phyloP scores from a whole-genome alignment of 108 stramenopile genomes.

The Schizochytrium sp. region DNA sequence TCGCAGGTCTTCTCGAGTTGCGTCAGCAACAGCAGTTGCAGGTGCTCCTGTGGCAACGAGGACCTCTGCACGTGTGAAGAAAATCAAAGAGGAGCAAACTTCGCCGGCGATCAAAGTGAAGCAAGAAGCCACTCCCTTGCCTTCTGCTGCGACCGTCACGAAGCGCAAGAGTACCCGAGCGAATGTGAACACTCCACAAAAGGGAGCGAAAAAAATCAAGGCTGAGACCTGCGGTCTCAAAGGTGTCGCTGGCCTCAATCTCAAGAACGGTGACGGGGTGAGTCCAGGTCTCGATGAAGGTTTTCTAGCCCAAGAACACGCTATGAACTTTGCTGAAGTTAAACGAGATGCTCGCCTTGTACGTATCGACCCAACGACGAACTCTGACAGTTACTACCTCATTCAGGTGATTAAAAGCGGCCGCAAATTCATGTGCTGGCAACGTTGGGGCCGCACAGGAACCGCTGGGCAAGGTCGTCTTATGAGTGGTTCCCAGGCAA shows the following conservation, averaged over 20 bases:
- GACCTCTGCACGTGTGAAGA: not conserved
- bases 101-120: not conserved
- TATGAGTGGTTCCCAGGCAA: conserved; percentile 55
- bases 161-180: not conserved
- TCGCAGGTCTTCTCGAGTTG: too few relatives aligned
- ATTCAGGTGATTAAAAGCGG: conserved; percentile 70
- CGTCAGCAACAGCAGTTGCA: too few relatives aligned
- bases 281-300: not conserved
- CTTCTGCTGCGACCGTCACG: not conserved
- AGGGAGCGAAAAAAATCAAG: not conserved
- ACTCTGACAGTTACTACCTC: conserved; percentile 72
- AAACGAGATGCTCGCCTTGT: conserved; percentile 69
- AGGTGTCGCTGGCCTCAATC: not conserved
- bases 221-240: conserved; percentile 18
- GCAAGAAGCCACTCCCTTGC: not conserved
- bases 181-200: not conserved
- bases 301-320: not conserved
- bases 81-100: not conserved
- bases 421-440: conserved; percentile 65
- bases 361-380: conserved; percentile 70
- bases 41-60: too few relatives aligned
- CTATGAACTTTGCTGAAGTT: not conserved
- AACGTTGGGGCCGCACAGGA: conserved; percentile 76
- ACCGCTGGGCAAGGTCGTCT: conserved; percentile 68
- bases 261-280: not conserved